Percentiles rank a stretch among this genome's conserved stretches.
phyloP scores from a whole-genome alignment of 345 rosid species.

The Turnera subulata region DNA sequence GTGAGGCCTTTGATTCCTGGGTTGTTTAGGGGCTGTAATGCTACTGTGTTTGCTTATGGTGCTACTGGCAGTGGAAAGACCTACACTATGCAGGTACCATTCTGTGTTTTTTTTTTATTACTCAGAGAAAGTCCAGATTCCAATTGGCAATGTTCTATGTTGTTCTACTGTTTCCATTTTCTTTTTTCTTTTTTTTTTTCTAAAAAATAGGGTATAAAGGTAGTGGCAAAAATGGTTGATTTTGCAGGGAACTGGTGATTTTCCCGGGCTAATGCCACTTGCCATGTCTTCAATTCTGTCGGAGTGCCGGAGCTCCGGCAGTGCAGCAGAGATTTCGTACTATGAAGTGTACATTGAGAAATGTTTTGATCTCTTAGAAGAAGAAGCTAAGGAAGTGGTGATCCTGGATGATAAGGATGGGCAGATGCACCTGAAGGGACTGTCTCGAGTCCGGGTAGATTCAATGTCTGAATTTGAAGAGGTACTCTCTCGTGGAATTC shows the following conservation, averaged over 20 bases:
- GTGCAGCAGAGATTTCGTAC: slow-evolving; percentile 64
- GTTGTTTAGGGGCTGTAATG: slow-evolving; percentile 62
- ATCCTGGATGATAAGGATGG: slow-evolving; percentile 73
- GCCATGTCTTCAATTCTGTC: slow-evolving; percentile 67
- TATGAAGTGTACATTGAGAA: slow-evolving; percentile 91
- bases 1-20: slow-evolving; percentile 62
- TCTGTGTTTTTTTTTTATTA: background rate
- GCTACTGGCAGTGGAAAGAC: slow-evolving; percentile 98
- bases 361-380: slow-evolving; percentile 79
- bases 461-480: slow-evolving; percentile 61
- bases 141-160: background rate
- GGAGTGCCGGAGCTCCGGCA: slow-evolving; percentile 40
- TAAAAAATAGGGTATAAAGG: background rate
- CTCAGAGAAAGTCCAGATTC: background rate
- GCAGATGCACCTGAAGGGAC: slow-evolving; percentile 71
- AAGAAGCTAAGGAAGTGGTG: slow-evolving; percentile 48
- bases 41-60: slow-evolving; percentile 87
- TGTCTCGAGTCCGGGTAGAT: slow-evolving; percentile 48
- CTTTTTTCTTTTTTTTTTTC: too few relatives aligned
- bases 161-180: background rate
- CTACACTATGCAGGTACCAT: slow-evolving; percentile 81
- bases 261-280: slow-evolving; percentile 69
- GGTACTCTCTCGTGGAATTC: slow-evolving; percentile 51
- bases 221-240: slow-evolving; percentile 6
- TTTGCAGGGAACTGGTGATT: slow-evolving; percentile 56